Conservation (phyloP, 352 stramenopile genomes). For the Pythium apleroticum region DNA sequence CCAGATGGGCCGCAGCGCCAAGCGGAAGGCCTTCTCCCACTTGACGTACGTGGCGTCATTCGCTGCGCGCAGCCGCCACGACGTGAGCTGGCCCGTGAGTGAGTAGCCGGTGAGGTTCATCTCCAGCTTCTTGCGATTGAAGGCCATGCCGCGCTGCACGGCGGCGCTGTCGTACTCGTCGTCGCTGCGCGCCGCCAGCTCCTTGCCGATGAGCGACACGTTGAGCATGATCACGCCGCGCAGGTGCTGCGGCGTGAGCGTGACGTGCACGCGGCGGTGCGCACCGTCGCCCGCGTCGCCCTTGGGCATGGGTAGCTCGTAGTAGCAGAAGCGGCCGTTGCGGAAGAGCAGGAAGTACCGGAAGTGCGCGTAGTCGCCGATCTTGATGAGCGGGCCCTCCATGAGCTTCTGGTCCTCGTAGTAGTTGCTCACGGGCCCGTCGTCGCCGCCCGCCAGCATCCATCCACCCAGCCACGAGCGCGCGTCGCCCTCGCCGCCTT, state of each 20-base stretch:
- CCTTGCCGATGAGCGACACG: slow-evolving; percentile 67
- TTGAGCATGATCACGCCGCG: slow-evolving; percentile 86
- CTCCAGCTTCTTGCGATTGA: slow-evolving; percentile 81
- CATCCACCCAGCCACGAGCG: slow-evolving; percentile 55
- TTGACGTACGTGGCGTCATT: slow-evolving; percentile 75
- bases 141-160: slow-evolving; percentile 68
- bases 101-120: slow-evolving; percentile 84
- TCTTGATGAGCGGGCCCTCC: slow-evolving; percentile 84
- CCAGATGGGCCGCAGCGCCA: slow-evolving; percentile 78
- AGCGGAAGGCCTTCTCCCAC: slow-evolving; percentile 78
- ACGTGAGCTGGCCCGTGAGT: slow-evolving; percentile 71
- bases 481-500: slow-evolving; percentile 25
- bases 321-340: slow-evolving; percentile 86
- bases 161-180: slow-evolving; percentile 71
- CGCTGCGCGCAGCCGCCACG: slow-evolving; percentile 73
- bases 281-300: slow-evolving; percentile 5
- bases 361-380: slow-evolving; percentile 86
- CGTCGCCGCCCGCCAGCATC: slow-evolving; percentile 40
- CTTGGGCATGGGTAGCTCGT: slow-evolving; percentile 73
- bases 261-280: slow-evolving; percentile 57
- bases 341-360: slow-evolving; percentile 84
- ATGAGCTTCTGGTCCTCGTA: slow-evolving; percentile 85
- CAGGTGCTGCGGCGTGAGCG: slow-evolving; percentile 73
- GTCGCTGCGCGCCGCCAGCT: slow-evolving; percentile 53
- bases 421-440: slow-evolving; percentile 74